Conservation (phyloP, 2,329 filamentous ascomycete genomes). For the Xylaria sp. region DNA sequence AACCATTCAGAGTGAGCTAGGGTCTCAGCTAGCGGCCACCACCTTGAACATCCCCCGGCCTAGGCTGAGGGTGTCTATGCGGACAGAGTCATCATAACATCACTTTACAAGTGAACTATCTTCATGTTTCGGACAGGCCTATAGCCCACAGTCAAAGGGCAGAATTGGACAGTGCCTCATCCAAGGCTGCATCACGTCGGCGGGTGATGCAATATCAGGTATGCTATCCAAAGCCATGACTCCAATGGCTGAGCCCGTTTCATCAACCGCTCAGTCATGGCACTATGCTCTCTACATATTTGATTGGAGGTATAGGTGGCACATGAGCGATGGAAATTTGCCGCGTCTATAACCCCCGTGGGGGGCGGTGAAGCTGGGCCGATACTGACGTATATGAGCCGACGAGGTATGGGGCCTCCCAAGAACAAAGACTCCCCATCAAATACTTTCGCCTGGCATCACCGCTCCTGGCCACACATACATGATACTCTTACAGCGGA, state of each 20-base stretch:
- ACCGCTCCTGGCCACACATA: neutral
- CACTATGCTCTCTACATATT: constrained; percentile 3
- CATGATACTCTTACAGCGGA: constrained; percentile 2
- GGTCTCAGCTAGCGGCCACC: neutral
- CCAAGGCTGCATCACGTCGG: constrained; percentile 2
- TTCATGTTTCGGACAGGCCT: neutral
- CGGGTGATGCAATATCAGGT: constrained; percentile 1
- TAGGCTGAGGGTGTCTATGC: neutral
- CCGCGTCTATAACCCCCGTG: constrained; percentile 10
- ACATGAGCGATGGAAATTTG: constrained; percentile 25
- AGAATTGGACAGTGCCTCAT: constrained; percentile 3
- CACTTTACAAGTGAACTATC: constrained; percentile 1
- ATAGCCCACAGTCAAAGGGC: constrained; percentile 10
- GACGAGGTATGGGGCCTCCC: constrained; percentile 13
- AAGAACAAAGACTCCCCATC: constrained; percentile 3
- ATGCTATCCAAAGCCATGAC: constrained; percentile 12
- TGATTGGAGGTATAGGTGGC: constrained; percentile 27
- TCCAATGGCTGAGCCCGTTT: constrained; percentile 25
- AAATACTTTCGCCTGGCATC: constrained; percentile 2
- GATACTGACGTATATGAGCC: constrained; percentile 28
- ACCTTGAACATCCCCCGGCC: neutral
- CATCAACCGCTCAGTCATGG: constrained; percentile 23
- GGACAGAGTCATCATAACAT: constrained; percentile 5
- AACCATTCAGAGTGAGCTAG: neutral
- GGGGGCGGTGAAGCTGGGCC: constrained; percentile 18